Percentiles rank a stretch among this genome's conserved stretches.
These are phyloP conservation scores for Patellifolia procumbens DNA, from an alignment of 179 eudicot species.

Conservation along the genomic window DNA sequence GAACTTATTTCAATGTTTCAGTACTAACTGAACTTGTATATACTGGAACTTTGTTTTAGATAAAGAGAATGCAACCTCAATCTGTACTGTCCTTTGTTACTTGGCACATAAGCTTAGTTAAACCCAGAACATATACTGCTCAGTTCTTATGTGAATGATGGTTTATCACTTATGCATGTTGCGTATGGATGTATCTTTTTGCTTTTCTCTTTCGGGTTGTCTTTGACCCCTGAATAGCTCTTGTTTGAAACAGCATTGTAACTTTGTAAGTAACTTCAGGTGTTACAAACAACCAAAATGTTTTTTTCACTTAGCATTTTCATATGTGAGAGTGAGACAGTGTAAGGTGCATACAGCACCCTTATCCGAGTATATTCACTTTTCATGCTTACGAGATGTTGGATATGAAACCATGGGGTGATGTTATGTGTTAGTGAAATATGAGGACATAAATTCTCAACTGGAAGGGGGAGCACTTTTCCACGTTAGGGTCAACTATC, in stretches of 20 bases:
- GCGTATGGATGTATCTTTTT: too few relatives aligned
- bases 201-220: not conserved
- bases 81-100: too few relatives aligned
- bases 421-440: not conserved
- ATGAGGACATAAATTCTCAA: not conserved
- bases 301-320: not conserved
- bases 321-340: not conserved
- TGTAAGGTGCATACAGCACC: not conserved
- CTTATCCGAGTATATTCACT: not conserved
- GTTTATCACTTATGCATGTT: too few relatives aligned
- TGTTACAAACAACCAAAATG: not conserved
- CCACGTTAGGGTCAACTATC: not conserved
- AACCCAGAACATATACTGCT: not conserved
- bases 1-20: too few relatives aligned
- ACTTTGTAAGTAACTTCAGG: not conserved
- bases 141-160: not conserved
- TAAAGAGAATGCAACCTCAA: too few relatives aligned
- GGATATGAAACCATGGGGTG: not conserved
- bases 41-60: too few relatives aligned
- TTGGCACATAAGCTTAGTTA: too few relatives aligned
- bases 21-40: too few relatives aligned
- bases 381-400: not conserved
- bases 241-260: not conserved
- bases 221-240: not conserved
- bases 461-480: not conserved